Conservation (phyloP, 495 filamentous ascomycete genomes). For the Penicillium silybi region DNA sequence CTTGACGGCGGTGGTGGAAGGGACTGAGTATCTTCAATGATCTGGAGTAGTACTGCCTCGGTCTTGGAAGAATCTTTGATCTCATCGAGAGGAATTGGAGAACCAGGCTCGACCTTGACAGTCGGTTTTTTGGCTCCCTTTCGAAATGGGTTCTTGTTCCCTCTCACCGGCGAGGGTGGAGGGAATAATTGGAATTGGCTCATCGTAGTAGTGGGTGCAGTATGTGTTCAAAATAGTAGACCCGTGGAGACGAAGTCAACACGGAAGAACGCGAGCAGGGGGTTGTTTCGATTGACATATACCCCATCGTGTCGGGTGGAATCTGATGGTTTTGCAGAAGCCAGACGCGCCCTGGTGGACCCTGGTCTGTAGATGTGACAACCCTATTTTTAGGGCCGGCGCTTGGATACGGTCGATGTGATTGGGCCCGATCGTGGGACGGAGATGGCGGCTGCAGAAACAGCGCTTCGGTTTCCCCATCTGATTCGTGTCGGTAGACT, state of each 20-base stretch:
- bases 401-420: slow-evolving; percentile 18
- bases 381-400: slow-evolving; percentile 23
- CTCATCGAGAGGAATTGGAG: slow-evolving; percentile 36
- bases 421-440: slow-evolving; percentile 20
- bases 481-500: slow-evolving; percentile 14
- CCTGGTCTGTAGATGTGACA: slow-evolving; percentile 15
- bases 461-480: slow-evolving; percentile 9
- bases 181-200: slow-evolving; percentile 55
- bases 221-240: background rate
- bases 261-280: slow-evolving; percentile 9
- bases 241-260: background rate
- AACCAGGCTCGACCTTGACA: slow-evolving; percentile 23
- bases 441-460: slow-evolving; percentile 16
- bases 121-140: slow-evolving; percentile 26
- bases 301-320: slow-evolving; percentile 7
- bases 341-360: slow-evolving; percentile 5
- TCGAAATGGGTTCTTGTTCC: slow-evolving; percentile 37
- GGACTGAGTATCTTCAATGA: slow-evolving; percentile 37
- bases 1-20: slow-evolving; percentile 25
- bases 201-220: slow-evolving; percentile 18
- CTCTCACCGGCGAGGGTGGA: slow-evolving; percentile 39
- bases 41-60: slow-evolving; percentile 37
- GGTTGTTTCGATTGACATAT: slow-evolving; percentile 24
- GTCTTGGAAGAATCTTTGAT: slow-evolving; percentile 29
- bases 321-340: slow-evolving; percentile 2